Conservation (phyloP, 176 grass and related monocot genomes). For the Aegilops bicornis region DNA sequence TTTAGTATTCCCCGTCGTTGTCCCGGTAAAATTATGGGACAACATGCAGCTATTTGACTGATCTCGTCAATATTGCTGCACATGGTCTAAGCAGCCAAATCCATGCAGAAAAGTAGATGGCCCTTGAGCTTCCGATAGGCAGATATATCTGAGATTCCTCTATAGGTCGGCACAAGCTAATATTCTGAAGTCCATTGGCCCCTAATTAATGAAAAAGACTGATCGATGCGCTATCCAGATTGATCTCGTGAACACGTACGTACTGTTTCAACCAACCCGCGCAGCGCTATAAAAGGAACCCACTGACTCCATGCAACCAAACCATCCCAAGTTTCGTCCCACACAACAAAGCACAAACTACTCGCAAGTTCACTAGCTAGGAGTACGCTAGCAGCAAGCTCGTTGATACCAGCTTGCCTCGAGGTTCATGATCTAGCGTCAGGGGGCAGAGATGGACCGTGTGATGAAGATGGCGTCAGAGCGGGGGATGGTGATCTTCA, state of each 20-base stretch:
- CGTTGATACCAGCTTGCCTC: not conserved
- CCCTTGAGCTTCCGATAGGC: not conserved
- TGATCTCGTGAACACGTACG: not conserved
- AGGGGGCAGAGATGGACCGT: constrained; percentile 39
- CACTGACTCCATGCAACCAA: not conserved
- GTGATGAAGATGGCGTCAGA: constrained; percentile 58
- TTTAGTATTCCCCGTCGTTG: not conserved
- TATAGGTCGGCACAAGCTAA: not conserved
- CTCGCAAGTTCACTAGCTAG: not conserved
- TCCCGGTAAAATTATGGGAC: not conserved
- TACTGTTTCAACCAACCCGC: not conserved
- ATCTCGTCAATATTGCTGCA: not conserved
- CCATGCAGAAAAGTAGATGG: not conserved
- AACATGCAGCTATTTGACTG: not conserved
- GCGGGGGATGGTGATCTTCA: constrained; percentile 79
- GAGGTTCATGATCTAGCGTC: no score
- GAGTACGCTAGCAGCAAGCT: not conserved
- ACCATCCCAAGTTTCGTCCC: constrained; percentile 12
- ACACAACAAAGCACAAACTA: not conserved
- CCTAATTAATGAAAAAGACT: not conserved
- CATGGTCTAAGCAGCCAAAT: not conserved
- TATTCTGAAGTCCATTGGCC: not conserved
- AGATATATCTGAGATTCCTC: not conserved
- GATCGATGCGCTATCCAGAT: not conserved
- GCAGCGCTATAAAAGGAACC: constrained; percentile 33